Conservation (phyloP, 1,284 basidiomycete species). For the Ceratobasidium sp. region DNA sequence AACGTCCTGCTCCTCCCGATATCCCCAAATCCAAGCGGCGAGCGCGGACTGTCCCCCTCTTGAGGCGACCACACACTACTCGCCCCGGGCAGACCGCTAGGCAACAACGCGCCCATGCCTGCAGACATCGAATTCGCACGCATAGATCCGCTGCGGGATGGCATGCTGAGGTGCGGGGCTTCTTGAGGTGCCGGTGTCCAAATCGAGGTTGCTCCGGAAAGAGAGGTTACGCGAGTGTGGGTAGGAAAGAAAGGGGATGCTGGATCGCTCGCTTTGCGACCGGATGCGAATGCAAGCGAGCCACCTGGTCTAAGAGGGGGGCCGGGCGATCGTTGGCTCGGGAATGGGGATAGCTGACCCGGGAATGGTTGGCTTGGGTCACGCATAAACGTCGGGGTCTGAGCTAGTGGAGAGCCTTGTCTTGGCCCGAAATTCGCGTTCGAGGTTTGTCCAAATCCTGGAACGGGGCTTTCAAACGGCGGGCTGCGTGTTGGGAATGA, state of each 20-base stretch:
- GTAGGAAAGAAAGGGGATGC: constrained; percentile 15
- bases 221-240: constrained; percentile 29
- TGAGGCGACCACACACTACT: constrained; percentile 22
- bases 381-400: constrained; percentile 10
- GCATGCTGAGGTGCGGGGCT: constrained; percentile 15
- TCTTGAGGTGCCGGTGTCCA: constrained; percentile 43
- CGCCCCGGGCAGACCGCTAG: constrained; percentile 8
- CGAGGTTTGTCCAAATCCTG: neutral
- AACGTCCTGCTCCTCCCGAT: constrained; percentile 26
- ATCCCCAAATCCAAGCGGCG: constrained; percentile 18
- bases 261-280: constrained; percentile 27
- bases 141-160: constrained; percentile 36
- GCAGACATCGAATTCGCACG: constrained; percentile 41
- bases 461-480: constrained; percentile 1
- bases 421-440: neutral
- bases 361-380: constrained; percentile 13
- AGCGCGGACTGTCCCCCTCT: constrained; percentile 7
- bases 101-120: constrained; percentile 4
- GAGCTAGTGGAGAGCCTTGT: constrained; percentile 7
- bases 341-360: constrained; percentile 19
- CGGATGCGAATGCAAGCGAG: neutral
- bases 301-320: neutral
- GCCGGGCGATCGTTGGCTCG: constrained; percentile 25
- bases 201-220: constrained; percentile 36
- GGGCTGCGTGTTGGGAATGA: constrained; percentile 18